Conservation (phyloP, 306 rosid species). For the Crotalaria pallida region DNA sequence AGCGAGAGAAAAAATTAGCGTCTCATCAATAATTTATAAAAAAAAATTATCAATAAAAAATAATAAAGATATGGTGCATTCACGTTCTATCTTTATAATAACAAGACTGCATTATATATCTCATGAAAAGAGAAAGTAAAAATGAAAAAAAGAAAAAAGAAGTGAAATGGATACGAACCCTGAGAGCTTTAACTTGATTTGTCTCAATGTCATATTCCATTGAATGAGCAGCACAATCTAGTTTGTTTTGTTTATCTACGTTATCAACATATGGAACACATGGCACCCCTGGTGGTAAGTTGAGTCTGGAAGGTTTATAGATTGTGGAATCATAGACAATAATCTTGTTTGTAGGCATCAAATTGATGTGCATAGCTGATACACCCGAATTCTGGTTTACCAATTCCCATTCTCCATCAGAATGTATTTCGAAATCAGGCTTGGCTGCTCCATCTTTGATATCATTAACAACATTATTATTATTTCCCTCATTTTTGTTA, state of each 20-base stretch:
- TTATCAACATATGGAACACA: conserved; percentile 40
- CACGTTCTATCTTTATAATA: too few species aligned
- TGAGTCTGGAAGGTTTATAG: conserved; percentile 45
- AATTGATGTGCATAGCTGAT: conserved; percentile 64
- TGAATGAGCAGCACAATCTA: conserved; percentile 67
- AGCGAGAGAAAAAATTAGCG: too few species aligned
- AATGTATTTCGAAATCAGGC: conserved; percentile 5
- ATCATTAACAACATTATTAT: background rate
- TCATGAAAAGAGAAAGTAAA: too few species aligned
- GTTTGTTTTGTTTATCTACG: background rate
- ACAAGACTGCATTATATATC: too few species aligned
- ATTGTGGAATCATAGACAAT: conserved; percentile 48
- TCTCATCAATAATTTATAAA: too few species aligned
- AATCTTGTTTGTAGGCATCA: conserved; percentile 67
- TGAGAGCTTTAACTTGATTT: conserved; percentile 48
- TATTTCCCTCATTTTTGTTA: background rate
- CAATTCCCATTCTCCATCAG: conserved; percentile 44
- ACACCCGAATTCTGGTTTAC: conserved; percentile 40
- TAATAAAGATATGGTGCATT: too few species aligned
- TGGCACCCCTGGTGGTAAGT: conserved; percentile 29
- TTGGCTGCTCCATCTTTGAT: background rate
- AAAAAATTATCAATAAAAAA: too few species aligned
- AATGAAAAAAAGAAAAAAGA: background rate
- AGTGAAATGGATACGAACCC: conserved; percentile 30
- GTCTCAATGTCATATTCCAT: conserved; percentile 54